Percentiles rank a stretch among this genome's conserved stretches.
Evolutionary conservation across 2,329 filamentous ascomycete species (phyloP).

Genomic region (Colletotrichum chlorophyti): DNA sequence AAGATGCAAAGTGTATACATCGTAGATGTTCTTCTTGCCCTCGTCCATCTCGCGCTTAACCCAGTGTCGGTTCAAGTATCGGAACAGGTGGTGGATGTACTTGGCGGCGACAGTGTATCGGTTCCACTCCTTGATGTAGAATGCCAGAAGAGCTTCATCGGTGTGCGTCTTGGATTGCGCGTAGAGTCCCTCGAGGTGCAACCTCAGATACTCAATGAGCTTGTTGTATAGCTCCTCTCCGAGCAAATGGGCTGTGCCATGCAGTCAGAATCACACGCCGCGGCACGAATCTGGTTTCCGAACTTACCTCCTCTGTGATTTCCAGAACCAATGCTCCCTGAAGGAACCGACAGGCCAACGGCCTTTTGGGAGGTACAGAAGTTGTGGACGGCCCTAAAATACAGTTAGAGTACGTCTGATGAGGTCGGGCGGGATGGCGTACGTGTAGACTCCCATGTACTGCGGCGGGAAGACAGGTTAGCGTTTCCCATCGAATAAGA

Average conservation of each 20-base stretch:
- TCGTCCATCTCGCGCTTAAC: constrained; percentile 99
- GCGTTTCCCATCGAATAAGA: not conserved
- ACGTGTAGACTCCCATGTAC: constrained; percentile 99
- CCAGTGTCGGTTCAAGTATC: constrained; percentile 97
- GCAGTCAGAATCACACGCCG: constrained; percentile 11
- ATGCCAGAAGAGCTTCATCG: constrained; percentile 88
- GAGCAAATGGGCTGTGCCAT: constrained; percentile 79
- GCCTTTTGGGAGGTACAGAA: constrained; percentile 99
- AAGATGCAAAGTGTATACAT: constrained; percentile 95
- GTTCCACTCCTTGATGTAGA: constrained; percentile 97
- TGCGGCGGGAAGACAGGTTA: constrained; percentile 39
- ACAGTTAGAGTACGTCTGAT: constrained; percentile 41
- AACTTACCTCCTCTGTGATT: constrained; percentile 74
- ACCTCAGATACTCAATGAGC: constrained; percentile 82
- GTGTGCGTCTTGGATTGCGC: constrained; percentile 78
- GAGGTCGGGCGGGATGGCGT: constrained; percentile 21
- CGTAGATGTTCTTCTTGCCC: constrained; percentile 97
- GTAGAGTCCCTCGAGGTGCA: constrained; percentile 76
- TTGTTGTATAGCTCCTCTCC: constrained; percentile 96
- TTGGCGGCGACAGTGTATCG: constrained; percentile 95
- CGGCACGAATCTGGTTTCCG: not conserved
- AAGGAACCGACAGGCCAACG: constrained; percentile 59
- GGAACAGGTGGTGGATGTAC: constrained; percentile 96
- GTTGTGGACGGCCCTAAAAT: constrained; percentile 84
- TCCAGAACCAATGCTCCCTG: constrained; percentile 49